Percentiles rank a stretch among this genome's conserved stretches.
Evolutionary conservation across 192 early-diverging fungal genomes (phyloP).

Genomic region (Phycomyces nitens): DNA sequence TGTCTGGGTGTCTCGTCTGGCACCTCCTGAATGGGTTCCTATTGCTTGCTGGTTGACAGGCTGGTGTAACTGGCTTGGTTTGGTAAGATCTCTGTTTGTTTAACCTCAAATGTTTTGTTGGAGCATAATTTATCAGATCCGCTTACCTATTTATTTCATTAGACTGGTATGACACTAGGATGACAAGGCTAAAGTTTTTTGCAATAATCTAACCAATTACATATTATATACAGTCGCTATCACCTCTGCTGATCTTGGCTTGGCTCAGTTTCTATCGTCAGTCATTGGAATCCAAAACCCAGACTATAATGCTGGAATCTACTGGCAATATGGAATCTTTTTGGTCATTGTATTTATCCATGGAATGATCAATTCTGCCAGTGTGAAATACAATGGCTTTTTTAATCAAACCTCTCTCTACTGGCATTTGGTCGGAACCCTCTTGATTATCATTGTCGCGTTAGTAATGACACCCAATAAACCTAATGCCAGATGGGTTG

Average conservation of each 20-base stretch:
- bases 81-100: conserved; percentile 10
- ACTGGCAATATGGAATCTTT: conserved; percentile 52
- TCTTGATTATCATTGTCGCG: conserved; percentile 46
- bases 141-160: not conserved
- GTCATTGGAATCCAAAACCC: conserved; percentile 30
- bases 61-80: conserved; percentile 53
- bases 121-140: not conserved
- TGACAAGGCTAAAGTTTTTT: not conserved
- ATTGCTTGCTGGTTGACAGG: conserved; percentile 53
- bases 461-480: conserved; percentile 42
- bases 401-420: conserved; percentile 46
- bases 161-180: conserved; percentile 1
- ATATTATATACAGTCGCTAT: conserved; percentile 33
- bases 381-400: conserved; percentile 48
- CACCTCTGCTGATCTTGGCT: conserved; percentile 47
- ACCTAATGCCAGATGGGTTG: conserved; percentile 42
- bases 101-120: not conserved
- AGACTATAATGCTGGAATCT: conserved; percentile 31
- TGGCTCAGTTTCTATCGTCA: conserved; percentile 48
- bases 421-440: conserved; percentile 41
- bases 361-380: conserved; percentile 50
- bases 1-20: conserved; percentile 51
- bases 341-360: conserved; percentile 46
- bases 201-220: not conserved
- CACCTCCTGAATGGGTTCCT: conserved; percentile 44